phyloP scores from a whole-genome alignment of 768 basidiomycete genomes.

The Boletus subparvulus region DNA sequence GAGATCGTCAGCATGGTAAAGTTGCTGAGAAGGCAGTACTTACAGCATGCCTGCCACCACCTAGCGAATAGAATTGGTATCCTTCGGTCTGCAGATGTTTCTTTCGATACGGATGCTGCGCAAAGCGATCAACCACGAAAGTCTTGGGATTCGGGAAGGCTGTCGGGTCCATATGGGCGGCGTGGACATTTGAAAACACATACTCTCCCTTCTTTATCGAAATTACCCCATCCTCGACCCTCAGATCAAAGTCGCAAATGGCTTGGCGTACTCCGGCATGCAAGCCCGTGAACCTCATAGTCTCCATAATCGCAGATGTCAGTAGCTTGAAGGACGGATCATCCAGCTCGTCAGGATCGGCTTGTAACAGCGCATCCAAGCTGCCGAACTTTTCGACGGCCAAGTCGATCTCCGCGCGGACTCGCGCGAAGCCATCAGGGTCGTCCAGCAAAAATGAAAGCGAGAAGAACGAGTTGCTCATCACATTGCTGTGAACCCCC shows the following conservation, averaged over 20 bases:
- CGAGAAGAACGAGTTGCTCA: slow-evolving; percentile 21
- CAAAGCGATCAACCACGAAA: slow-evolving; percentile 24
- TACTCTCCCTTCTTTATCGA: slow-evolving; percentile 22
- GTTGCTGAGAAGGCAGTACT: not conserved
- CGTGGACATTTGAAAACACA: slow-evolving; percentile 17
- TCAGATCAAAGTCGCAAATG: slow-evolving; percentile 16
- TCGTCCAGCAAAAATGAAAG: slow-evolving; percentile 39
- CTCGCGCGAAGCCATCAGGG: slow-evolving; percentile 42
- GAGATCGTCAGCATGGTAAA: not conserved
- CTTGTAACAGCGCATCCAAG: slow-evolving; percentile 14
- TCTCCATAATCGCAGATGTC: slow-evolving; percentile 29
- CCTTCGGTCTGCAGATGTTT: slow-evolving; percentile 14
- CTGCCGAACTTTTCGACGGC: slow-evolving; percentile 11
- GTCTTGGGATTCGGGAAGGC: slow-evolving; percentile 11
- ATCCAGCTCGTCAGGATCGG: slow-evolving; percentile 14
- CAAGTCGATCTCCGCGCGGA: slow-evolving; percentile 47
- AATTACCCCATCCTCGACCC: slow-evolving; percentile 6
- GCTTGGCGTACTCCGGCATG: slow-evolving; percentile 19
- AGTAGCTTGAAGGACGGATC: slow-evolving; percentile 19
- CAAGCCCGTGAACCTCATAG: slow-evolving; percentile 21
- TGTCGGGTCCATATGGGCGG: slow-evolving; percentile 18
- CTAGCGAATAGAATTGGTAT: slow-evolving; percentile 14
- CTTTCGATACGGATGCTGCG: slow-evolving; percentile 9
- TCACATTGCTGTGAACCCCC: slow-evolving; percentile 22
- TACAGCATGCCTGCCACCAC: slow-evolving; percentile 20